Percentiles rank a stretch among this genome's conserved stretches.
Conservation (phyloP, 495 filamentous ascomycete species). For the Penicillium mononematosum region DNA sequence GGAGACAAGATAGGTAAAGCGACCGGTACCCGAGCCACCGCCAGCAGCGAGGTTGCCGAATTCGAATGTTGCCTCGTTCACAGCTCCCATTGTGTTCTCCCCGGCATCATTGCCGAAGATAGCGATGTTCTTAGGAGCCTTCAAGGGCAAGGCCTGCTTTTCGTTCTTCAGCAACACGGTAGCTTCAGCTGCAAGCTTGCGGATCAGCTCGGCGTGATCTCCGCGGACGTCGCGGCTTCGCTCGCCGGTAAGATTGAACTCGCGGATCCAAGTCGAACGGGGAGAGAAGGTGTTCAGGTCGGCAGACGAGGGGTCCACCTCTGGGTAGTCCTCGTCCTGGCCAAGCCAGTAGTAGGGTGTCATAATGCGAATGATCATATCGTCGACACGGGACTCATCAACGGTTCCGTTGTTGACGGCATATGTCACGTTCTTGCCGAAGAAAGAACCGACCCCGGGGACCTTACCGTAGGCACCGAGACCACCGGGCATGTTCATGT, state of each 20-base stretch:
- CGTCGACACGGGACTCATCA: conserved; percentile 54
- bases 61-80: conserved; percentile 47
- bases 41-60: conserved; percentile 57
- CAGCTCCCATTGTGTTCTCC: conserved; percentile 46
- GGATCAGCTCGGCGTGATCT: conserved; percentile 52
- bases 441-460: conserved; percentile 45
- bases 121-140: conserved; percentile 47
- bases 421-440: conserved; percentile 45
- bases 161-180: conserved; percentile 64
- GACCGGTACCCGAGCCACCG: conserved; percentile 57
- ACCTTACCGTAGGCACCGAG: conserved; percentile 19
- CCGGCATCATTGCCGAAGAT: conserved; percentile 65
- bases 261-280: conserved; percentile 51
- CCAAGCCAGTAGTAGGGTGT: conserved; percentile 53
- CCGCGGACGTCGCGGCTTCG: conserved; percentile 51
- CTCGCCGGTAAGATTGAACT: conserved; percentile 54
- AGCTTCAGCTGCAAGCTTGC: conserved; percentile 56
- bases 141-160: conserved; percentile 53
- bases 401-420: conserved; percentile 57
- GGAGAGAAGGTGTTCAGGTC: conserved; percentile 74
- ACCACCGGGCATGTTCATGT: conserved; percentile 60
- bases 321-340: conserved; percentile 48
- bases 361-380: conserved; percentile 53
- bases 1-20: conserved; percentile 51
- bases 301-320: conserved; percentile 41